phyloP scores from a whole-genome alignment of 768 basidiomycete species.

The Neoboletus subvelutipes region DNA sequence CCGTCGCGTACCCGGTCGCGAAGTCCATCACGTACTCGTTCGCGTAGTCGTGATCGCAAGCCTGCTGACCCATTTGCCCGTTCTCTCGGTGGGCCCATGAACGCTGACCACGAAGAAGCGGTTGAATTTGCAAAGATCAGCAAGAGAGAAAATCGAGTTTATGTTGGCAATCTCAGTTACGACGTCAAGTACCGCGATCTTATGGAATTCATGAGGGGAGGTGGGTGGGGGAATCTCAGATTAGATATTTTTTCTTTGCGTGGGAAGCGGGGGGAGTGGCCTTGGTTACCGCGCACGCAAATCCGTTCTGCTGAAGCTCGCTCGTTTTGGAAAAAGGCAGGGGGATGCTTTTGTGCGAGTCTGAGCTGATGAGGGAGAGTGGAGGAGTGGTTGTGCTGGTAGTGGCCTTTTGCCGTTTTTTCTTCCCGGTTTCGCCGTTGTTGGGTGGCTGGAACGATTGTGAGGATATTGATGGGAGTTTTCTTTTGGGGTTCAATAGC shows the following conservation, averaged over 20 bases:
- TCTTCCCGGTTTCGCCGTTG: slow-evolving; percentile 43
- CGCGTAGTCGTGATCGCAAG: slow-evolving; percentile 59
- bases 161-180: slow-evolving; percentile 98
- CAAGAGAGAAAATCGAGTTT: slow-evolving; percentile 98
- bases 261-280: slow-evolving; percentile 31
- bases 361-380: slow-evolving; percentile 38
- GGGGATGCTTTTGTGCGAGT: slow-evolving; percentile 31
- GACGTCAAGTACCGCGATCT: slow-evolving; percentile 98
- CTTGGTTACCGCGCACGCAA: slow-evolving; percentile 31
- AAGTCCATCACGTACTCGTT: slow-evolving; percentile 48
- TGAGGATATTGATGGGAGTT: slow-evolving; percentile 95
- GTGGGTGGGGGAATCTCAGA: slow-evolving; percentile 88
- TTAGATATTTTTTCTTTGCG: slow-evolving; percentile 51
- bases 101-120: slow-evolving; percentile 90
- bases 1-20: slow-evolving; percentile 64
- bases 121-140: slow-evolving; percentile 93
- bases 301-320: slow-evolving; percentile 38
- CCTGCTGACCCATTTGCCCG: slow-evolving; percentile 66
- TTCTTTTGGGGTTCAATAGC: slow-evolving; percentile 90
- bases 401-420: slow-evolving; percentile 42
- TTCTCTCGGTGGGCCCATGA: slow-evolving; percentile 86
- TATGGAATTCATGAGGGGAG: slow-evolving; percentile 99
- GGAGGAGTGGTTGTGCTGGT: slow-evolving; percentile 29
- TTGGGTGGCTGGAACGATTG: slow-evolving; percentile 54
- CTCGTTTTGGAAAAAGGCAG: slow-evolving; percentile 36